Percentiles rank a stretch among this genome's conserved stretches.
These are phyloP conservation scores for Nematocida sp. DNA, from an alignment of 371 early-diverging fungal genomes.

Conservation along the genomic window DNA sequence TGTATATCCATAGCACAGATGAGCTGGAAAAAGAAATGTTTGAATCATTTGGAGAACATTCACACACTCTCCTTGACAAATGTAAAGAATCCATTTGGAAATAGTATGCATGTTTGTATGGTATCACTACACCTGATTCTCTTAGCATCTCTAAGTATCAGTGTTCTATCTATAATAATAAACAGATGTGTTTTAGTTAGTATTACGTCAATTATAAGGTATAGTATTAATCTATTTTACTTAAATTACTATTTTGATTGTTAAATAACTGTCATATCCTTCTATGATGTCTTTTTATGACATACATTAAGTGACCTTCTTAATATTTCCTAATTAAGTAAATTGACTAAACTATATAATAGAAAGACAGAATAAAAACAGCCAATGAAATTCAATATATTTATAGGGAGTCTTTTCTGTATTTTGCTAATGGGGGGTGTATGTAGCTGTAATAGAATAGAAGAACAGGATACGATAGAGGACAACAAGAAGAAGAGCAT, in stretches of 20 bases:
- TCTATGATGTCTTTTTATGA: too few relatives aligned
- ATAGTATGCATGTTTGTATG: too few relatives aligned
- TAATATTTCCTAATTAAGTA: background rate
- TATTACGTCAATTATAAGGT: too few relatives aligned
- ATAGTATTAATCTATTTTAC: too few relatives aligned
- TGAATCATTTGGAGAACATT: background rate
- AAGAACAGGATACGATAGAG: background rate
- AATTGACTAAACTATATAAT: background rate
- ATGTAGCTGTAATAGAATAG: conserved; percentile 26
- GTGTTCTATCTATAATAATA: background rate
- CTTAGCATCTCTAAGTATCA: too few relatives aligned
- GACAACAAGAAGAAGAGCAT: background rate
- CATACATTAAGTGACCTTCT: too few relatives aligned
- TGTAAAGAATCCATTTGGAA: conserved; percentile 34
- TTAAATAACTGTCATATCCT: too few relatives aligned
- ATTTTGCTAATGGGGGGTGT: conserved; percentile 17
- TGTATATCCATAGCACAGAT: conserved; percentile 40
- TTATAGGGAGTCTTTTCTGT: background rate
- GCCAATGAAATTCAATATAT: background rate
- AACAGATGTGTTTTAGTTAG: too few relatives aligned
- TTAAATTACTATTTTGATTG: too few relatives aligned
- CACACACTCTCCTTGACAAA: background rate
- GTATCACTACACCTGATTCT: too few relatives aligned
- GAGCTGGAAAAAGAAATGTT: conserved; percentile 12
- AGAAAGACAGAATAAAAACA: background rate